These are phyloP conservation scores for Friedmanniomyces endolithicus DNA, from an alignment of 495 filamentous ascomycete genomes.

Conservation along the genomic window DNA sequence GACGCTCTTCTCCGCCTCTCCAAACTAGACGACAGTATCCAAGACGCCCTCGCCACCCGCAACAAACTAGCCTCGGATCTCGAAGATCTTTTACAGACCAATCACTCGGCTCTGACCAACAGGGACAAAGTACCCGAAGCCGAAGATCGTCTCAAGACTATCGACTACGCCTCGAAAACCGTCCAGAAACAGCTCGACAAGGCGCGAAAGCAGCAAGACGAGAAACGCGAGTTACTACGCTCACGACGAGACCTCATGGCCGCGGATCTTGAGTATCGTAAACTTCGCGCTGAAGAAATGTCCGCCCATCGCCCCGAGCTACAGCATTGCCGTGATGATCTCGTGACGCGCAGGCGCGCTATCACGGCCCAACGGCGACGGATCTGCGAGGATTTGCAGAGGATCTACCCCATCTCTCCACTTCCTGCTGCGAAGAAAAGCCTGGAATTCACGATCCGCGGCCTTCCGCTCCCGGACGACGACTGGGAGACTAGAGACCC, in stretches of 20 bases:
- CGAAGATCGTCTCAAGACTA: conserved; percentile 42
- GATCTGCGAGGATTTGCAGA: conserved; percentile 67
- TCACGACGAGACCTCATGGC: conserved; percentile 47
- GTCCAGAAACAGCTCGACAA: conserved; percentile 53
- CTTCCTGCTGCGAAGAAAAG: conserved; percentile 38
- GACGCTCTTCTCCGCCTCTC: conserved; percentile 80
- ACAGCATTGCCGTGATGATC: conserved; percentile 21
- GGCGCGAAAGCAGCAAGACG: conserved; percentile 32
- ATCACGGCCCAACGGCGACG: conserved; percentile 53
- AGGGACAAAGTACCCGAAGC: conserved; percentile 47
- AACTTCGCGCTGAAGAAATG: not conserved
- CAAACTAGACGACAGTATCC: conserved; percentile 82
- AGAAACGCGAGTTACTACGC: conserved; percentile 48
- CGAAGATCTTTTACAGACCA: conserved; percentile 51
- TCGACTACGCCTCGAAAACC: conserved; percentile 43
- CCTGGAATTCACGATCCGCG: conserved; percentile 66
- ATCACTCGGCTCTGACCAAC: conserved; percentile 32
- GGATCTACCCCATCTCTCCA: conserved; percentile 69
- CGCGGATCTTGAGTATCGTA: conserved; percentile 29
- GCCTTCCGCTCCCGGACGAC: conserved; percentile 62
- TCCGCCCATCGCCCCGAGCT: conserved; percentile 17
- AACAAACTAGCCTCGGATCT: conserved; percentile 67
- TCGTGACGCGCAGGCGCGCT: not conserved
- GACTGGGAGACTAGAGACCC: conserved; percentile 45
- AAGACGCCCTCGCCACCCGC: conserved; percentile 73